phyloP scores from a whole-genome alignment of 2,329 filamentous ascomycete species.

The Aureobasidium namibiae region DNA sequence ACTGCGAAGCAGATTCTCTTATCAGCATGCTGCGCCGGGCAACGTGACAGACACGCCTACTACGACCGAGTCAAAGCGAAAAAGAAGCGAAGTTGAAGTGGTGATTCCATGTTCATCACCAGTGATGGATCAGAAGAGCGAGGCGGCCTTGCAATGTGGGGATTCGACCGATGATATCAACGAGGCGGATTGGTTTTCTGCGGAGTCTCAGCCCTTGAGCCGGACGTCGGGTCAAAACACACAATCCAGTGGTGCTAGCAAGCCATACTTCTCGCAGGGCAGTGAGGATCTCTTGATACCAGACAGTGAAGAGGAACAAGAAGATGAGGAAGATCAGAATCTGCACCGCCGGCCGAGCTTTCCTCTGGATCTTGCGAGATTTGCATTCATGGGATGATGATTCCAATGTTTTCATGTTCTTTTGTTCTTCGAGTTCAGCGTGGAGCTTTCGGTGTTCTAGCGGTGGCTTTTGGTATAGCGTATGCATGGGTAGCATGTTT shows the following conservation, averaged over 20 bases:
- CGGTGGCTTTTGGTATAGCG: not conserved
- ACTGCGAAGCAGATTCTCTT: slow-evolving; percentile 14
- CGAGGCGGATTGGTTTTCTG: slow-evolving; percentile 20
- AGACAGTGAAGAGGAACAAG: slow-evolving; percentile 34
- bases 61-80: not conserved
- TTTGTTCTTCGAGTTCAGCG: not conserved
- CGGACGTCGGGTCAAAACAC: slow-evolving; percentile 15
- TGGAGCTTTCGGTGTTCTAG: not conserved
- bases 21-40: slow-evolving; percentile 22
- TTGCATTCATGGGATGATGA: slow-evolving; percentile 28
- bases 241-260: slow-evolving; percentile 3
- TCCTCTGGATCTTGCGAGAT: slow-evolving; percentile 31
- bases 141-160: not conserved
- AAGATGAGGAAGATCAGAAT: slow-evolving; percentile 19
- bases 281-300: slow-evolving; percentile 41
- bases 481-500: not conserved
- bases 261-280: slow-evolving; percentile 24
- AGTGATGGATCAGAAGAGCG: not conserved
- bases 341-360: slow-evolving; percentile 21
- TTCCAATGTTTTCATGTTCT: not conserved
- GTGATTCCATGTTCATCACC: not conserved
- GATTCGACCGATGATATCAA: slow-evolving; percentile 16
- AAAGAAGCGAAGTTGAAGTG: not conserved
- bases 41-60: not conserved
- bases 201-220: slow-evolving; percentile 19